phyloP scores from a whole-genome alignment of 345 rosid genomes.

The Citrus reticulata region DNA sequence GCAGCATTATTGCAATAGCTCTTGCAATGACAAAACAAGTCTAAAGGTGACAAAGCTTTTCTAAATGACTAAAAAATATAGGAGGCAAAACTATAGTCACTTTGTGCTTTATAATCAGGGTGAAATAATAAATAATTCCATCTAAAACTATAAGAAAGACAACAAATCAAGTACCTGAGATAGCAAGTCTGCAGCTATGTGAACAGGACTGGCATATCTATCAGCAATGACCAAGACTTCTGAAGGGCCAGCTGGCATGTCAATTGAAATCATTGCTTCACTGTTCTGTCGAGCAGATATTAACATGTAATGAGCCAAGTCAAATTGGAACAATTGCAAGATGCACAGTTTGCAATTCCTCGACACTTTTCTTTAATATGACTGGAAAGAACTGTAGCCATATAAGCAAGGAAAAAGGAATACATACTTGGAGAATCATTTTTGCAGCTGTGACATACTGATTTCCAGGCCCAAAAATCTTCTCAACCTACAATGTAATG shows the following conservation, averaged over 20 bases:
- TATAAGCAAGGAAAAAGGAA: constrained; percentile 8
- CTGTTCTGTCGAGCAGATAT: constrained; percentile 58
- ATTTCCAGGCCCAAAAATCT: constrained; percentile 93
- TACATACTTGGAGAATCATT: constrained; percentile 83
- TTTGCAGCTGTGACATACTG: constrained; percentile 97
- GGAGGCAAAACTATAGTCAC: background rate
- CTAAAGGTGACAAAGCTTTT: background rate
- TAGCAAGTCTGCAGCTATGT: constrained; percentile 90
- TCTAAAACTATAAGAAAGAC: background rate
- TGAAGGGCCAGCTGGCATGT: constrained; percentile 99
- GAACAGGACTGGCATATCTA: constrained; percentile 69
- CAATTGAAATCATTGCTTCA: constrained; percentile 97
- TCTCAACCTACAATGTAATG: constrained; percentile 60
- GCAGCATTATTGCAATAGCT: background rate
- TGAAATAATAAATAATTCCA: background rate
- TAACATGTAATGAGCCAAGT: background rate
- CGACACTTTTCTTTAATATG: background rate
- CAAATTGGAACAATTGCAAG: background rate
- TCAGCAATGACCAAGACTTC: constrained; percentile 95
- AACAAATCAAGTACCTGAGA: constrained; percentile 63
- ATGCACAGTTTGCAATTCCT: background rate
- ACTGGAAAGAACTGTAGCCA: background rate
- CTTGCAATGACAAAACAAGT: background rate
- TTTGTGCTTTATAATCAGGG: background rate
- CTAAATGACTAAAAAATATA: background rate